Evolutionary conservation across 257 asterid species (phyloP).

Genomic region (Schizonepeta tenuifolia): DNA sequence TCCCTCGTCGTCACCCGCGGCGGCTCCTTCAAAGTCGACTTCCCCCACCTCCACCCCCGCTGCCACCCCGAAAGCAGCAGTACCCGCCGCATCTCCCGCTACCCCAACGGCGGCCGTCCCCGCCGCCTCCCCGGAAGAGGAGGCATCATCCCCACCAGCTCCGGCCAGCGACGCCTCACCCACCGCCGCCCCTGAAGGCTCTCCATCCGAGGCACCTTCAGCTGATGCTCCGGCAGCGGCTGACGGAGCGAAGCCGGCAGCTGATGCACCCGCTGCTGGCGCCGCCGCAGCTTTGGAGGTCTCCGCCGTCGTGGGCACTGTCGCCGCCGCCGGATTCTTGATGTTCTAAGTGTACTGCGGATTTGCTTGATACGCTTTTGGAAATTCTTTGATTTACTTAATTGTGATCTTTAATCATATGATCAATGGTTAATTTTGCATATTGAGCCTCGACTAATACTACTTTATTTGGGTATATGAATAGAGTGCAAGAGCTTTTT

Average conservation of each 20-base stretch:
- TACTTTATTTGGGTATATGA: background rate
- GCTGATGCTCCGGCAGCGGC: constrained; percentile 33
- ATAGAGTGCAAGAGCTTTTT: constrained; percentile 19
- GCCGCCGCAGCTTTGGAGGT: constrained; percentile 56
- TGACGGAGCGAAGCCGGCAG: constrained; percentile 28
- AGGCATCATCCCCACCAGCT: constrained; percentile 4
- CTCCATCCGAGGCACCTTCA: constrained; percentile 28
- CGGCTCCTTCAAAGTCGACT: constrained; percentile 27
- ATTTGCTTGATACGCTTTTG: background rate
- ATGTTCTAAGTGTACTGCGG: constrained; percentile 34
- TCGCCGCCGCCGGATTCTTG: constrained; percentile 58
- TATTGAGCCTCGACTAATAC: constrained; percentile 1
- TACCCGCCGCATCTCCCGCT: constrained; percentile 10
- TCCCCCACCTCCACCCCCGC: constrained; percentile 24
- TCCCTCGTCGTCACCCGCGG: constrained; percentile 41
- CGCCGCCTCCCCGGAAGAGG: background rate
- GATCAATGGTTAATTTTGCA: background rate
- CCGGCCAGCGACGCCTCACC: constrained; percentile 55
- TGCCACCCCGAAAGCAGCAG: constrained; percentile 20
- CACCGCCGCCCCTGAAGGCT: constrained; percentile 40
- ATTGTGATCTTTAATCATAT: background rate
- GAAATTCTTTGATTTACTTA: background rate
- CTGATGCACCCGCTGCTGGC: constrained; percentile 35
- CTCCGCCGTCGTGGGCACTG: constrained; percentile 50
- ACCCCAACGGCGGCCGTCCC: constrained; percentile 6